phyloP scores from a whole-genome alignment of 2,329 filamentous ascomycete genomes.

The Aspergillus neoniger region DNA sequence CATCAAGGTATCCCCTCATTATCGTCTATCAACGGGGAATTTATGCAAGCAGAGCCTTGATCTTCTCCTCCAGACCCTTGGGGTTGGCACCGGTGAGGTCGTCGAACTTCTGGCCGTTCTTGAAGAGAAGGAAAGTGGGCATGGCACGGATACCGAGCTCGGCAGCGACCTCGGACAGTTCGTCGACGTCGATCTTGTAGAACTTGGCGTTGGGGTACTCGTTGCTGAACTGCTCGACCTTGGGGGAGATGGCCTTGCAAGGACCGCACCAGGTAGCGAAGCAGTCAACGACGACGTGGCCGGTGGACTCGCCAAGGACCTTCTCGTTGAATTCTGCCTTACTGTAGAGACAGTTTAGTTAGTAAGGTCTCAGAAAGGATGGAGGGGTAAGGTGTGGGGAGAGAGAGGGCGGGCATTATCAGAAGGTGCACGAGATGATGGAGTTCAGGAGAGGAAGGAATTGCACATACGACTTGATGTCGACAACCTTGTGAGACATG shows the following conservation, averaged over 20 bases:
- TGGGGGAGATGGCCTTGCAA: conserved; percentile 85
- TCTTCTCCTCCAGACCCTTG: conserved; percentile 57
- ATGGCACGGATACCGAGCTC: conserved; percentile 84
- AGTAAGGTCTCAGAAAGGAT: neutral
- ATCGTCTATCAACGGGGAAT: conserved; percentile 6
- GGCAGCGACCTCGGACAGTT: conserved; percentile 71
- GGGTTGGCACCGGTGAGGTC: conserved; percentile 82
- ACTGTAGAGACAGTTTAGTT: conserved; percentile 40
- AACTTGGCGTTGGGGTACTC: conserved; percentile 66
- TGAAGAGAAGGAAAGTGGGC: conserved; percentile 88
- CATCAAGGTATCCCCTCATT: neutral
- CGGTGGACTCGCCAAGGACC: conserved; percentile 47
- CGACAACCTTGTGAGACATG: conserved; percentile 31
- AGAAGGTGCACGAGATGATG: neutral
- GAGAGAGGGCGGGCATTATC: neutral
- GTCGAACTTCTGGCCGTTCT: conserved; percentile 69
- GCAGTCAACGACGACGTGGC: conserved; percentile 76
- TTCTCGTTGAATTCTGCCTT: conserved; percentile 61
- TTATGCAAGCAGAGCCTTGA: conserved; percentile 28
- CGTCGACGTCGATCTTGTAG: conserved; percentile 89
- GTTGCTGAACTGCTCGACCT: conserved; percentile 65
- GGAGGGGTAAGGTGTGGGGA: too few relatives aligned
- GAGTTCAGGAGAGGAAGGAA: neutral
- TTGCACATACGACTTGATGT: conserved; percentile 30
- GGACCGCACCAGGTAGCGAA: conserved; percentile 92